Evolutionary conservation across 2,329 filamentous ascomycete species (phyloP).

Genomic region (Diplodia scrobiculata): DNA sequence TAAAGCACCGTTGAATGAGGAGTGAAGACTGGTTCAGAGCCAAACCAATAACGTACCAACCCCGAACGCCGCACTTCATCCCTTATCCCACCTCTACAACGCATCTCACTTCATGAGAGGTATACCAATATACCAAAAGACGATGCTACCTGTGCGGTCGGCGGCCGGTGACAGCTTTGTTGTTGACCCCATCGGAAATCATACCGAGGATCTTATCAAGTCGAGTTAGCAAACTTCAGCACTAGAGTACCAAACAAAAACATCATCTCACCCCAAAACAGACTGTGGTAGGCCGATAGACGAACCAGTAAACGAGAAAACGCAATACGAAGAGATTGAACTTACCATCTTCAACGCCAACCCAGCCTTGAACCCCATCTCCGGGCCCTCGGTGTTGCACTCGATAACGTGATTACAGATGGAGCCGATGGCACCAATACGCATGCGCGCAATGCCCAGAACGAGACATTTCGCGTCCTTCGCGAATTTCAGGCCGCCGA

Average conservation of each 20-base stretch:
- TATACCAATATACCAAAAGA: neutral
- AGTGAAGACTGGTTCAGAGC: neutral
- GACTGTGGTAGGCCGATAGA: too few species aligned
- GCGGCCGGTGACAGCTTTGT: constrained; percentile 4
- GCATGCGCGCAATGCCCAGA: constrained; percentile 1
- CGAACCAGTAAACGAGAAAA: too few species aligned
- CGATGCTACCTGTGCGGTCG: neutral
- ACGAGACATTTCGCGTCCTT: constrained; percentile 6
- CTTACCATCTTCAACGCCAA: constrained; percentile 18
- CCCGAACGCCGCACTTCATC: neutral
- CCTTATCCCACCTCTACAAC: too few species aligned
- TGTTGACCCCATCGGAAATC: constrained; percentile 14
- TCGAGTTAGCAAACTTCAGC: neutral
- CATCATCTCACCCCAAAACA: too few species aligned
- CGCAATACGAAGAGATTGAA: neutral
- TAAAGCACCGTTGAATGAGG: neutral
- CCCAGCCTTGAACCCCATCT: constrained; percentile 20
- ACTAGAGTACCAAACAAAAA: too few species aligned
- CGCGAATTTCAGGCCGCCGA: constrained; percentile 15
- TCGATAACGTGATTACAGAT: constrained; percentile 36
- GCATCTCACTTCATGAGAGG: neutral
- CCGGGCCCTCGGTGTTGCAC: constrained; percentile 21
- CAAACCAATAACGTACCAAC: neutral
- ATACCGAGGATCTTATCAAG: constrained; percentile 14
- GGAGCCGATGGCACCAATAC: constrained; percentile 31